Base-by-base conservation (phyloP, 2,329 filamentous ascomycete genomes). In the Exserohilum rostratum region DNA sequence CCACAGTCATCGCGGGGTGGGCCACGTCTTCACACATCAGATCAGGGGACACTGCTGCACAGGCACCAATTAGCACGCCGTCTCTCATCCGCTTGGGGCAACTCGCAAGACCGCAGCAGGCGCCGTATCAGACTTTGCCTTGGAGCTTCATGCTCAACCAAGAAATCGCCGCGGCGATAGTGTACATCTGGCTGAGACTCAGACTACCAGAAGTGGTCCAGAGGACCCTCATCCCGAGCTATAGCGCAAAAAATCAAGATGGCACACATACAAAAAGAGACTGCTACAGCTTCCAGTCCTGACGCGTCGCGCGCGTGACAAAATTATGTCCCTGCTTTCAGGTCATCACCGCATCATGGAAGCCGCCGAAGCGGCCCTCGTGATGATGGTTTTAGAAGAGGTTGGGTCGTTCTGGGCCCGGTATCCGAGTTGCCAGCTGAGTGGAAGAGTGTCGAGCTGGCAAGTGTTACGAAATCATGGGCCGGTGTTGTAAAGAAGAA, bases 351-450 rank as follows among this genome's bases (percentile, higher is more conserved):
- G 79, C 75, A 80, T 88, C 86, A 83, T 88, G 86, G 80, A 80
- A 80, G 81, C 82, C 79, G 74, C 79, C 71, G 76, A 76, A 74
- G 78, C 77, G 81, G 79, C 85, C 84, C 85, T 91, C 88, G 85
- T 86, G 84, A 86, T 84, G 83, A 90, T 88, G 88, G 88, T 91
- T 91, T 91, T 91, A 88, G 80, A 88, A 85, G 84, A 84, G 87
- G 83, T 75, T 77, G 70, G 70, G 70, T 82, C 80, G 70, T 78
- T 91, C 88, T 90, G 79, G 88, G 89, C 88, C 84, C 76, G 83
- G 84, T 67, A 85, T 74, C 85, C 85, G 85, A 89, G 81, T 88
- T 85, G 82, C 81, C 85, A 88, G 84, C 81, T 81, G 83, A 85
- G 82, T 86, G 67, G 72, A 68, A 72, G 7, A 66, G 64, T 56